phyloP scores from a whole-genome alignment of 2,329 filamentous ascomycete species.

The Fusarium nurragi region DNA sequence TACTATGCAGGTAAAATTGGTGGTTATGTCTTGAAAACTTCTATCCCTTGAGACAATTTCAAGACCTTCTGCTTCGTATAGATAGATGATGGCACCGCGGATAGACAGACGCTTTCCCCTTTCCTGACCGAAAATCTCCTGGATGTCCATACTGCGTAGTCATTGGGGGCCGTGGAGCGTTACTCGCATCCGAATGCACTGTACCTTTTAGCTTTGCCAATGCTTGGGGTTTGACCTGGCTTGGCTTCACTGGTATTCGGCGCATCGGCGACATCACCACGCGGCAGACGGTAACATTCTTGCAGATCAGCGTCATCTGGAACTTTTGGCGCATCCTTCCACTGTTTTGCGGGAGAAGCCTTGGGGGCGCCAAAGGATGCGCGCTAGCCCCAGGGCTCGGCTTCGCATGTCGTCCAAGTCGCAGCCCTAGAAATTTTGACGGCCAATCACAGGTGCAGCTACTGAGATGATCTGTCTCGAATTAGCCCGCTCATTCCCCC shows the following conservation, averaged over 20 bases:
- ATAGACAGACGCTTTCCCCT: neutral
- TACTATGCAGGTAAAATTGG: neutral
- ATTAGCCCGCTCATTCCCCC: too few relatives aligned
- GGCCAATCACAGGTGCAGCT: neutral
- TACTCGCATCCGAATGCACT: neutral
- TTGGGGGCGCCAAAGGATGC: neutral
- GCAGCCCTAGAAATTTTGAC: conserved; percentile 11
- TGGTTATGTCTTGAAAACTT: neutral
- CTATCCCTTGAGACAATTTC: too few relatives aligned
- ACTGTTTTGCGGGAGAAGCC: neutral
- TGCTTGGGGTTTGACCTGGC: conserved; percentile 5
- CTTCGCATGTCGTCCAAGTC: conserved; percentile 16
- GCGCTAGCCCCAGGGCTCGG: neutral
- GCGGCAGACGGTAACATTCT: neutral
- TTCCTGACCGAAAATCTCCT: conserved; percentile 4
- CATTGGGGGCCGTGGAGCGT: conserved; percentile 1
- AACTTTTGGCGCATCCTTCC: neutral
- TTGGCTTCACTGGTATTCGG: neutral
- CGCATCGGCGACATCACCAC: too few relatives aligned
- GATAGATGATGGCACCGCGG: too few relatives aligned
- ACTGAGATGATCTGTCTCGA: conserved; percentile 25
- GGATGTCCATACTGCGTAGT: conserved; percentile 5
- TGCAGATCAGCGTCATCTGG: neutral
- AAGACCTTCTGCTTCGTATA: too few relatives aligned
- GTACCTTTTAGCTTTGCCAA: neutral